Conservation (phyloP, 768 basidiomycete genomes). For the Mycena albidolilacea region DNA sequence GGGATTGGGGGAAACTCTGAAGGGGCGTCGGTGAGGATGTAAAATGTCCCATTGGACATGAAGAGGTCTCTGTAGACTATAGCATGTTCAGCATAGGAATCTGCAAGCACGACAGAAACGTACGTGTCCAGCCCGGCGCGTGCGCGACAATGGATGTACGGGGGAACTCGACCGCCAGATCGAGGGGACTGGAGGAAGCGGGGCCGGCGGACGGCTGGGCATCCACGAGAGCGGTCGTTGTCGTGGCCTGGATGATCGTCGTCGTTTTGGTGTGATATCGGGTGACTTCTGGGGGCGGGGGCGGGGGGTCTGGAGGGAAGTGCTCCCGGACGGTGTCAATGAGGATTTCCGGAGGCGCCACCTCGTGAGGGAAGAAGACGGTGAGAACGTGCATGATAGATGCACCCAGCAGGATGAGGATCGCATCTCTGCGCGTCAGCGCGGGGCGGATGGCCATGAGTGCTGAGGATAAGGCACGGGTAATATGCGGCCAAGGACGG, state of each 20-base stretch:
- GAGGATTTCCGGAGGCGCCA: conserved; percentile 23
- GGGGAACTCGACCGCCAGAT: conserved; percentile 31
- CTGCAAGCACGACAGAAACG: neutral
- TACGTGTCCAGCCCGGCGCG: conserved; percentile 40
- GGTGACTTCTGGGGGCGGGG: conserved; percentile 21
- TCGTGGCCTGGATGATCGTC: neutral
- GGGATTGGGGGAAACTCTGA: conserved; percentile 58
- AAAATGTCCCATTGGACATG: conserved; percentile 87
- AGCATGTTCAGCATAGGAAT: neutral
- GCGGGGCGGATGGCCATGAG: conserved; percentile 58
- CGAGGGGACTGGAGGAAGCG: conserved; percentile 14
- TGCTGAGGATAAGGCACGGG: neutral
- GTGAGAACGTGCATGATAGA: conserved; percentile 69
- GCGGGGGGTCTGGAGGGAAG: conserved; percentile 33
- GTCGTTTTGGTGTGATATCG: conserved; percentile 30
- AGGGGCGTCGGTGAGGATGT: conserved; percentile 67
- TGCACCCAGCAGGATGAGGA: conserved; percentile 73
- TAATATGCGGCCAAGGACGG: too few relatives aligned
- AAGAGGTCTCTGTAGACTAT: conserved; percentile 72
- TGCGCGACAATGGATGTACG: conserved; percentile 28
- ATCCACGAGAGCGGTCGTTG: conserved; percentile 14
- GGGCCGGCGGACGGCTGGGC: conserved; percentile 20
- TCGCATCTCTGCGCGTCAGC: conserved; percentile 69
- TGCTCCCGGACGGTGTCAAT: conserved; percentile 24
- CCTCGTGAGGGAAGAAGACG: conserved; percentile 50